Base-by-base conservation (phyloP, 257 asterid species). In the Anisodus tanguticus region DNA sequence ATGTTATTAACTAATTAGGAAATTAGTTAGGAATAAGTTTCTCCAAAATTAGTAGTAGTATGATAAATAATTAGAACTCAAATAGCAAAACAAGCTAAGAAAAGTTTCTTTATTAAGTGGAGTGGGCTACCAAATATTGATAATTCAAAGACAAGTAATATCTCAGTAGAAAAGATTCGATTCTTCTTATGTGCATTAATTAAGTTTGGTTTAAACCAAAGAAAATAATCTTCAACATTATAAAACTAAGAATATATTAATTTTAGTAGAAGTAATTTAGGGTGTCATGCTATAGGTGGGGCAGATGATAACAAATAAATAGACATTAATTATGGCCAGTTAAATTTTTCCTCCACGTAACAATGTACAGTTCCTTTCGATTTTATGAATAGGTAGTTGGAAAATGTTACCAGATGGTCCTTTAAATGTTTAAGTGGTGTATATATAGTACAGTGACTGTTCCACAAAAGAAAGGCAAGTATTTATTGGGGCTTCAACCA, bases 391-490 rank as follows among this genome's bases (percentile, higher is more conserved):
- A 47, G 89, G 77, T 85, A 86, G 90, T 84, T 90, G 90, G 77
- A 70, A 83, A 83, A 87, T 70, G 74, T 81, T 51, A 45, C 83
- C 19, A 84, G 26, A 79, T 85, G 90, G 93, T 78, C 92, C 92
- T 77, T n/a, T 35, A 67, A 86, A 63, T 86, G 49, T 74, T 11
- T 12, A 86, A 43, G 83, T 68, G 83, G 82, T 88, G 66, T 66
- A 49, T 49, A 49, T 49, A 49, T 41, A 60, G 22, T 13, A 19
- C 22, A 83, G 70, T 68, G 47, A 63, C 80, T 83, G 82, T 74
- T 83, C 60, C 68, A 57, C 37, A 12, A 77, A 84, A 57, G 15
- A 53, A 41, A 51, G 83, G 76, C 84, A 87, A 60, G 58, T 55
- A 8, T 79, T 59, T 72, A 55, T 76, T 53, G 62, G 63, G 60